These are phyloP conservation scores for Pseudocohnilembus persalinus DNA, from an alignment of 169 alveolate species.

Conservation along the genomic window DNA sequence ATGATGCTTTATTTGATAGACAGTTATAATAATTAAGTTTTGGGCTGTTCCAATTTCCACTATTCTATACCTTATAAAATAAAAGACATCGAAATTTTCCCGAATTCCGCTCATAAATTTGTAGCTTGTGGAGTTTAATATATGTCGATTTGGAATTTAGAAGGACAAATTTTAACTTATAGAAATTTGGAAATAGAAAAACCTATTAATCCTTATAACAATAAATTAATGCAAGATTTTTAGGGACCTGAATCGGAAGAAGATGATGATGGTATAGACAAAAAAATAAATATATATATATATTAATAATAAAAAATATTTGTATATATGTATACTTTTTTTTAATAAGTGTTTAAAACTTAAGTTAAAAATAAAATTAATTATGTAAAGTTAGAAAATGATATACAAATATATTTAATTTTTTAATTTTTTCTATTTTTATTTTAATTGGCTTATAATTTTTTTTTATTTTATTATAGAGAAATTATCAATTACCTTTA, in stretches of 20 bases:
- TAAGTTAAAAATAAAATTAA: too few species aligned
- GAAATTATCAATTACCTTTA: slow-evolving; percentile 67
- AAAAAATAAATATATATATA: background rate
- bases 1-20: slow-evolving; percentile 61
- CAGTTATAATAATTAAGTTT: slow-evolving; percentile 50
- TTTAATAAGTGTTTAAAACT: too few species aligned
- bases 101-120: slow-evolving; percentile 68
- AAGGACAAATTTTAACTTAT: slow-evolving; percentile 62
- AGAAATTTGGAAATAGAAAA: slow-evolving; percentile 35
- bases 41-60: slow-evolving; percentile 56
- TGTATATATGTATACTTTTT: too few species aligned
- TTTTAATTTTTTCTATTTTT: too few species aligned
- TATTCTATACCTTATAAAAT: slow-evolving; percentile 80
- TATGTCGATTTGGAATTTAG: slow-evolving; percentile 72
- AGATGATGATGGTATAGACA: slow-evolving; percentile 2
- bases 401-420: too few species aligned
- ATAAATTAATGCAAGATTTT: slow-evolving; percentile 45
- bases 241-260: slow-evolving; percentile 40
- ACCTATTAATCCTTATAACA: slow-evolving; percentile 45
- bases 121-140: slow-evolving; percentile 83
- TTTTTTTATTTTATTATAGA: slow-evolving; percentile 55
- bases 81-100: slow-evolving; percentile 77
- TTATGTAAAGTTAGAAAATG: too few species aligned
- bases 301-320: background rate
- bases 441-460: background rate